Evolutionary conservation across 73 alveolate genomes (phyloP), one percentile per base, ranked within the genome.

Genomic region (Durusdinium trenchii): DNA sequence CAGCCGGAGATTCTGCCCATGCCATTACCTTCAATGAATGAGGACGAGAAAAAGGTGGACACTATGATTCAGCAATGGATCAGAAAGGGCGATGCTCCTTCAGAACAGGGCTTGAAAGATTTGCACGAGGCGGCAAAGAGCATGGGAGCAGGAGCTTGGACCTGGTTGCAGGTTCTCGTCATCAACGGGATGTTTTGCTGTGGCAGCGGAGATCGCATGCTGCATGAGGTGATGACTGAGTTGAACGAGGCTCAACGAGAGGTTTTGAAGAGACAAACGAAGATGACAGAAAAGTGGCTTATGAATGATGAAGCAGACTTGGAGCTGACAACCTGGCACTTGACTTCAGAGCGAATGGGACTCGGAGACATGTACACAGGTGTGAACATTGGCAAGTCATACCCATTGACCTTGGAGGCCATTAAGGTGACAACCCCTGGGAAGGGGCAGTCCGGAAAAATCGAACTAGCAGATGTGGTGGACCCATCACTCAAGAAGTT

Each of bases 321-420:
- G 9, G 45, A 32, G 42, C 1, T 78, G 30, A 62, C 12, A 6
- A 62, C 43, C 10, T 78, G 89, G 89, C 64, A 78, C 36, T 14
- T 6, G 38, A 5, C 30, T 23, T 40, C 60, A n/a, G 89, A 78
- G 40, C 6, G 28, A n/a, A n/a, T n/a, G n/a, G n/a, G n/a, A 40
- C 82, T 86, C 1, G 95, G 62, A 5, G 46, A 40, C 38, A 35
- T 86, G 45, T 86, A 86, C 30, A 54, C 81, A 12, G 95, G 95
- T 40, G 38, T 35, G 5, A 28, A 40, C 38, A 45, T 50, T 18
- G 61, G 52, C 18, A 54, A 60, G 51, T 57, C 95, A 2, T 86
- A 86, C 64, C 78, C 57, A 10, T 32, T 86, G 81, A 54, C 62
- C 18, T 42, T 57, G 61, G 60, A 43, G 61, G 95, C 95, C 60